Evolutionary conservation across 495 filamentous ascomycete species (phyloP).

Genomic region (Annulohypoxylon stygium): DNA sequence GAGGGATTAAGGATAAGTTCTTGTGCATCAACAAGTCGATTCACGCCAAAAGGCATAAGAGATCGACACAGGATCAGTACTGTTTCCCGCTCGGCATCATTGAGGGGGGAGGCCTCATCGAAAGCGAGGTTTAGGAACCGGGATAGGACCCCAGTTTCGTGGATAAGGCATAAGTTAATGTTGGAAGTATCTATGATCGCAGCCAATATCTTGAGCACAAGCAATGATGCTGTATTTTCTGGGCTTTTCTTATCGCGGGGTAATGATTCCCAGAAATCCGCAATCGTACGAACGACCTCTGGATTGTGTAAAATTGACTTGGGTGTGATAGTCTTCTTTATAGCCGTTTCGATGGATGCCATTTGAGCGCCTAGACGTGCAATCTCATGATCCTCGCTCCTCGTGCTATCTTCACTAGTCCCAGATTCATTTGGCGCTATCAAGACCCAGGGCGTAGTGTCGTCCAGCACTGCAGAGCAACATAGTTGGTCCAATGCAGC

Average conservation of each 20-base stretch:
- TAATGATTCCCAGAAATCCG: slow-evolving; percentile 75
- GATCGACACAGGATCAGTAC: slow-evolving; percentile 70
- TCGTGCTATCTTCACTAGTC: slow-evolving; percentile 35
- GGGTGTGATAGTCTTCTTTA: slow-evolving; percentile 64
- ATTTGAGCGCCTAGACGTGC: slow-evolving; percentile 44
- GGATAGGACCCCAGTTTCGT: slow-evolving; percentile 81
- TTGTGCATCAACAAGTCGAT: slow-evolving; percentile 81
- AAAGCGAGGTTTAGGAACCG: slow-evolving; percentile 78
- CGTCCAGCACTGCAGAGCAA: slow-evolving; percentile 51
- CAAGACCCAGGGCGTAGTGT: slow-evolving; percentile 52
- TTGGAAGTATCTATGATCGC: slow-evolving; percentile 71
- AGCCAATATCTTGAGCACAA: slow-evolving; percentile 68
- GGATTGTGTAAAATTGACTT: slow-evolving; percentile 71
- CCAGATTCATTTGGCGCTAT: slow-evolving; percentile 49
- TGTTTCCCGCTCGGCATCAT: slow-evolving; percentile 65
- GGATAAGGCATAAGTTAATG: slow-evolving; percentile 80
- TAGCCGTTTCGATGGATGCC: slow-evolving; percentile 54
- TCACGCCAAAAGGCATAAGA: slow-evolving; percentile 77
- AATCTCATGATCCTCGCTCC: slow-evolving; percentile 41
- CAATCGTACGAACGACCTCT: slow-evolving; percentile 72
- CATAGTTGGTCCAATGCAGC: slow-evolving; percentile 70
- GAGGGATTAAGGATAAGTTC: slow-evolving; percentile 76
- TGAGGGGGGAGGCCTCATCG: slow-evolving; percentile 58
- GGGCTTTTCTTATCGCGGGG: slow-evolving; percentile 58
- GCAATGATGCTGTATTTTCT: slow-evolving; percentile 66